These are phyloP conservation scores for Colletotrichum camelliae DNA, from an alignment of 2,329 filamentous ascomycete species.

Conservation along the genomic window DNA sequence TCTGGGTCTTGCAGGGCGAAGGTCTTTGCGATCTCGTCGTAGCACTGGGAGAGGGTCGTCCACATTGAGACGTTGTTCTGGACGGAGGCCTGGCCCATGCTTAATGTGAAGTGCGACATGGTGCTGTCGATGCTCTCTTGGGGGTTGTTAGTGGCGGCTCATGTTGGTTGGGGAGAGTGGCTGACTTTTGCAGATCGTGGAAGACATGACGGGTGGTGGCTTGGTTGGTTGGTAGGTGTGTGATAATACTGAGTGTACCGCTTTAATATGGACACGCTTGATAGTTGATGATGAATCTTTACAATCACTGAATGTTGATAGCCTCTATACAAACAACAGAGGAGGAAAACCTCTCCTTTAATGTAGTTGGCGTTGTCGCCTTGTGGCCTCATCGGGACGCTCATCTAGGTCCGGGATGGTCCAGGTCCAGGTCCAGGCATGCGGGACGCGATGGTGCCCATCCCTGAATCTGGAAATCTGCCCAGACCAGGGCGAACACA, in stretches of 20 bases:
- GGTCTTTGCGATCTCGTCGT: conserved; percentile 4
- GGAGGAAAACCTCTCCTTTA: conserved; percentile 8
- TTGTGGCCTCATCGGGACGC: conserved; percentile 27
- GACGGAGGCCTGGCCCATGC: conserved; percentile 19
- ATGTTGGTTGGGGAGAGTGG: too few species aligned
- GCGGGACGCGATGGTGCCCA: conserved; percentile 2
- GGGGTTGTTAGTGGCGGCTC: not conserved
- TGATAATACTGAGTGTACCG: not conserved
- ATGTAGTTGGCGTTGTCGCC: conserved; percentile 19
- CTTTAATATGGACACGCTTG: not conserved
- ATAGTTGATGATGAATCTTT: not conserved
- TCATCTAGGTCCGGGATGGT: conserved; percentile 11
- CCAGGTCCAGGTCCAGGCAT: conserved; percentile 17
- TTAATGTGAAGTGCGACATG: conserved; percentile 22
- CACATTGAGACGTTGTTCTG: conserved; percentile 20
- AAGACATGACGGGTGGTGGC: conserved; percentile 4
- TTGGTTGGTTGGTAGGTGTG: not conserved
- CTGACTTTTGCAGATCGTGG: conserved; percentile 11
- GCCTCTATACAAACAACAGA: not conserved
- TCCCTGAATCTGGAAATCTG: conserved; percentile 7
- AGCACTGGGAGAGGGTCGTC: conserved; percentile 22
- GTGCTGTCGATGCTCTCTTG: conserved; percentile 21
- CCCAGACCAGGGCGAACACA: conserved; percentile 3
- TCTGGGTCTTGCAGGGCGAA: conserved; percentile 19
- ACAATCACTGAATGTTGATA: not conserved